Percentiles rank a stretch among this genome's conserved stretches.
phyloP scores from a whole-genome alignment of 2,329 filamentous ascomycete species.

The Zymoseptoria tritici region DNA sequence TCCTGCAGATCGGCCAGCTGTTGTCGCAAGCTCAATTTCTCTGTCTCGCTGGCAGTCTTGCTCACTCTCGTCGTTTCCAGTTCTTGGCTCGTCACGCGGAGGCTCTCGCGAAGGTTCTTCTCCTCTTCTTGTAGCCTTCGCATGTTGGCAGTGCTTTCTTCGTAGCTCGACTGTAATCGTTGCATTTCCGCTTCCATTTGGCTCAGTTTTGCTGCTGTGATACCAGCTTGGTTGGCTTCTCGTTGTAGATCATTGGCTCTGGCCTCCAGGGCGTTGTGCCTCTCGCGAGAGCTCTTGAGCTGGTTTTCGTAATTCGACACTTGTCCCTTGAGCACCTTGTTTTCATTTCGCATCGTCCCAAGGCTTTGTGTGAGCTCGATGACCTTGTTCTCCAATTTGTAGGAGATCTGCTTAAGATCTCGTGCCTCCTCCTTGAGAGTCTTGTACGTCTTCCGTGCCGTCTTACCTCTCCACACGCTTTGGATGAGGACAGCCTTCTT shows the following conservation, averaged over 20 bases:
- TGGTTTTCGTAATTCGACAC: constrained; percentile 95
- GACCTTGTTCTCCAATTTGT: constrained; percentile 99
- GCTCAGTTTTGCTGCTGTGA: constrained; percentile 79
- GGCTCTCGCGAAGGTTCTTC: constrained; percentile 71
- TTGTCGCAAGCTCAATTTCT: constrained; percentile 77
- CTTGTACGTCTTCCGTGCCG: constrained; percentile 80
- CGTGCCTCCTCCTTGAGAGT: constrained; percentile 86
- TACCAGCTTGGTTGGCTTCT: constrained; percentile 96
- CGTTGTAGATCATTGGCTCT: constrained; percentile 89
- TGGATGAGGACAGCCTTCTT: constrained; percentile 85
- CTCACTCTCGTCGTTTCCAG: constrained; percentile 70
- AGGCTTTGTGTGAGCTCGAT: constrained; percentile 93
- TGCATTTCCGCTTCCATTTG: constrained; percentile 95
- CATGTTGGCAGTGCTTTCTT: constrained; percentile 83
- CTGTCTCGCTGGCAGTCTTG: constrained; percentile 69
- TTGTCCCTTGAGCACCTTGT: constrained; percentile 79
- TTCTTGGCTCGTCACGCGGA: constrained; percentile 71
- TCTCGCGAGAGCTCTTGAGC: constrained; percentile 90
- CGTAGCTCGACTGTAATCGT: constrained; percentile 79
- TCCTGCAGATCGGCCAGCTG: constrained; percentile 87
- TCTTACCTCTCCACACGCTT: constrained; percentile 82
- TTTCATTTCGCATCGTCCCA: constrained; percentile 86
- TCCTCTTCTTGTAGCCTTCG: constrained; percentile 95
- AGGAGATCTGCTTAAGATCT: constrained; percentile 98
- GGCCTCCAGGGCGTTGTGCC: constrained; percentile 82